Evolutionary conservation across 2,329 filamentous ascomycete genomes (phyloP), one percentile per base, ranked within the genome.

Genomic region (Trichoderma polysporum): DNA sequence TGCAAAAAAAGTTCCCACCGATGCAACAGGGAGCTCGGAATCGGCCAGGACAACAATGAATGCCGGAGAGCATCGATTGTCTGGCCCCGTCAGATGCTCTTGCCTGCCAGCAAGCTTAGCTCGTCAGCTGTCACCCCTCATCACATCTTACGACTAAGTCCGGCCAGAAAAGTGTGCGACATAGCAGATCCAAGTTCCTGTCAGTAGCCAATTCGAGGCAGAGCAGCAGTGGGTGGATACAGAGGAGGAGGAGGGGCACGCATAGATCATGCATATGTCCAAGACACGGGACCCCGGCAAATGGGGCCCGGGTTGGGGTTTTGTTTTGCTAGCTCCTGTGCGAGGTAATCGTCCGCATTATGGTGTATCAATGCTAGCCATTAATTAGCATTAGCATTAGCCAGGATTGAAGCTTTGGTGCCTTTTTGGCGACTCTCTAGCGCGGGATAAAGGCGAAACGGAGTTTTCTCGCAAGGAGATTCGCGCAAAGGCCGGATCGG

Each of bases 261-360:
- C 45, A 45, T 57, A 45, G 45, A 53, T 39, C 47, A 60, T 66
- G 64, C 45, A 66, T 66, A 35, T 59, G 9, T 52, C 56, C 64
- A 60, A 47, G 56, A 60, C 64, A 66, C 64, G 64, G 64, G 64
- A 66, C 64, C 57, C 64, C 56, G 22, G 64, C 47, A 39, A 31
- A 39, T 39, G 39, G 41, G 62, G 25, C 35, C 37, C 50, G 60
- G 31, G 13, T 35, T 54, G 35, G 35, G 47, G 17, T 29, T 33
- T 19, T 13, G n/a, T 33, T n/a, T 19, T n/a, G 12, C 13, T 6
- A 27, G 22, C 12, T 12, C n/a, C 17, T 49, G 22, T 22, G 22
- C 15, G 47, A 12, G 5, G 17, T 4, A 19, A 45, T 45, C 13
- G n/a, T n/a, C n/a, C n/a, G n/a, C n/a, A n/a, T n/a, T n/a, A n/a